These are phyloP conservation scores for Globisporangium spinosum DNA, from an alignment of 352 stramenopile species.

Conservation along the genomic window DNA sequence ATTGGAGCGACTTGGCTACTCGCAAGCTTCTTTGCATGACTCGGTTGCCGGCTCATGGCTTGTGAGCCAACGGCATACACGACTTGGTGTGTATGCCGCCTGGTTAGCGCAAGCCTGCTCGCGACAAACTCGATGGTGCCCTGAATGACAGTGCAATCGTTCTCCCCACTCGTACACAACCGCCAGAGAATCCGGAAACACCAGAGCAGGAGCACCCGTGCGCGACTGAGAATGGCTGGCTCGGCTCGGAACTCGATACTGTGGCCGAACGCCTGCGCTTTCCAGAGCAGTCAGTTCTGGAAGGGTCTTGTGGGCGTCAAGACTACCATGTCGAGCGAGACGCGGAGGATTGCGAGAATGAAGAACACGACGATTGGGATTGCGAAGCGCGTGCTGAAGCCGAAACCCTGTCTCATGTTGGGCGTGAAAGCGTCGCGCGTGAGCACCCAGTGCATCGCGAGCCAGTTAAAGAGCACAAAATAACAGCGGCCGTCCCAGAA, in stretches of 20 bases:
- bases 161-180: conserved; percentile 3
- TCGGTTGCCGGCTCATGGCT: too few relatives aligned
- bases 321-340: conserved; percentile 8
- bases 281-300: conserved; percentile 12
- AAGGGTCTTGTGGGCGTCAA: background rate
- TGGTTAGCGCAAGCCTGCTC: background rate
- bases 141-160: conserved; percentile 5
- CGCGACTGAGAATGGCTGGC: conserved; percentile 10
- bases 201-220: conserved; percentile 12
- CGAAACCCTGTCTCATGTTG: background rate
- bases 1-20: too few relatives aligned
- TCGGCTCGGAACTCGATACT: conserved; percentile 4
- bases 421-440: conserved; percentile 25
- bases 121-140: conserved; percentile 14
- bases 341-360: background rate
- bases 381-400: conserved; percentile 2
- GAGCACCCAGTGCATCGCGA: conserved; percentile 33
- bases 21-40: too few relatives aligned
- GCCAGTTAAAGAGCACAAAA: conserved; percentile 19
- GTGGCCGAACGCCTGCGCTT: background rate
- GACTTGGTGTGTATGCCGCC: background rate
- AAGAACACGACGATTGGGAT: conserved; percentile 9
- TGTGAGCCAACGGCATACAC: too few relatives aligned
- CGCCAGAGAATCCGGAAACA: conserved; percentile 12
- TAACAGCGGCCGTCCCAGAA: conserved; percentile 23